Evolutionary conservation across 192 early-diverging fungal species (phyloP), one percentile per base, ranked within the genome.

Genomic region (Rhizoclosmatium globosum): DNA sequence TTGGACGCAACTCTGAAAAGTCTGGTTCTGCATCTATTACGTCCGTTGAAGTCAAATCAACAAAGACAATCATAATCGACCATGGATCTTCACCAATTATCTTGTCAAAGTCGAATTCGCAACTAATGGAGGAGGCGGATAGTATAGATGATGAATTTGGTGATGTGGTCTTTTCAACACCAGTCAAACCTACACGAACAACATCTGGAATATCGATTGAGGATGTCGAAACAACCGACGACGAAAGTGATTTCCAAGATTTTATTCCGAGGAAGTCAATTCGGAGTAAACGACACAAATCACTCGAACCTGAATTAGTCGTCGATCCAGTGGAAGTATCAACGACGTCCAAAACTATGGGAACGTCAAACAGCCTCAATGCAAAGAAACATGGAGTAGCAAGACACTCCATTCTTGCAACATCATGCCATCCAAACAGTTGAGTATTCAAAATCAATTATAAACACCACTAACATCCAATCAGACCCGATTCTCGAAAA

Each of bases 101-200:
- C n/a, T 57, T n/a, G 11, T 57, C n/a, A 17, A n/a, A 17, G 53
- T 17, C 11, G 11, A 57, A n/a, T 57, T 17, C 53, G 53, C 53
- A 57, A 57, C 13, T 57, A 57, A 57, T n/a, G 11, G n/a, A 57
- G 11, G 53, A 57, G 0, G 53, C 53, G 53, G 53, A 57, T 57
- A n/a, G 53, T n/a, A 57, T 57, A n/a, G 53, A 57, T 17, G 53
- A 57, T n/a, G 53, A 57, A n/a, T 57, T 57, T 57, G 53, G 53
- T 57, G 53, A 57, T 11, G 53, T n/a, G 13, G 53, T 57, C n/a
- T 7, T 9, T 64, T 7, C 50, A 53, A 7, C 50, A 13, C 50
- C 50, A 53, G 9, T 17, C 6, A 7, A 7, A 53, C 50, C 50
- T 53, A 7, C 50, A 53, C 50, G 9, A 53, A 53, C 50, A 53